phyloP scores from a whole-genome alignment of 306 rosid genomes.

The Prunus mira region DNA sequence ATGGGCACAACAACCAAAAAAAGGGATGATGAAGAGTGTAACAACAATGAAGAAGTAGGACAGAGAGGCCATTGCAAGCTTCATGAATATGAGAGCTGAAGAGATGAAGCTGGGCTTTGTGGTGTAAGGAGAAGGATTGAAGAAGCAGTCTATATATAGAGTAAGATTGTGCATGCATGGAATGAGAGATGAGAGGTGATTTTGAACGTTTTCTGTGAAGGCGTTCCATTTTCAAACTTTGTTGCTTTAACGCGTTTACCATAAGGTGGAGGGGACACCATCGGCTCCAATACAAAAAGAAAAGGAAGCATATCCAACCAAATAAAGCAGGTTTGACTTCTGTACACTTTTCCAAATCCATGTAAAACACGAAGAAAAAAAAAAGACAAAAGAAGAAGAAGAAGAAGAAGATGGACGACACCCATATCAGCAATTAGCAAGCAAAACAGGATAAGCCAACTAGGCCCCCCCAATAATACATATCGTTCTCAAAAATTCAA shows the following conservation, averaged over 20 bases:
- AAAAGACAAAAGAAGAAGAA: too few relatives aligned
- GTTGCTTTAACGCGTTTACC: background rate
- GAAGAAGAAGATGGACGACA: background rate
- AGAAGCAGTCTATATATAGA: background rate
- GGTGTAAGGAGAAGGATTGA: background rate
- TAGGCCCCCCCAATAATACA: too few relatives aligned
- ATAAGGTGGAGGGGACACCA: background rate
- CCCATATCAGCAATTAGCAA: background rate
- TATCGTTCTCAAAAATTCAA: background rate
- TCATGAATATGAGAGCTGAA: background rate
- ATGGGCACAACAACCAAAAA: constrained; percentile 29
- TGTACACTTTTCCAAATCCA: background rate
- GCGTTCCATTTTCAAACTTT: background rate
- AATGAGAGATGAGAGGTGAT: background rate
- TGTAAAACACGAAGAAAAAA: background rate
- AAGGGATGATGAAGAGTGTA: constrained; percentile 23
- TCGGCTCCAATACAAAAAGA: background rate
- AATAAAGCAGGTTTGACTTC: background rate
- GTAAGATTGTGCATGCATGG: background rate
- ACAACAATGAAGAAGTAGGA: background rate
- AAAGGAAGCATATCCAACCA: background rate
- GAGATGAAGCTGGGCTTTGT: background rate
- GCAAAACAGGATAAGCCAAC: background rate
- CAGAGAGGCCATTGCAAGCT: background rate
- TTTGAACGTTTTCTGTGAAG: background rate